phyloP scores from a whole-genome alignment of 1,139 yeast genomes.

The Debaryomyces psychrophilus region DNA sequence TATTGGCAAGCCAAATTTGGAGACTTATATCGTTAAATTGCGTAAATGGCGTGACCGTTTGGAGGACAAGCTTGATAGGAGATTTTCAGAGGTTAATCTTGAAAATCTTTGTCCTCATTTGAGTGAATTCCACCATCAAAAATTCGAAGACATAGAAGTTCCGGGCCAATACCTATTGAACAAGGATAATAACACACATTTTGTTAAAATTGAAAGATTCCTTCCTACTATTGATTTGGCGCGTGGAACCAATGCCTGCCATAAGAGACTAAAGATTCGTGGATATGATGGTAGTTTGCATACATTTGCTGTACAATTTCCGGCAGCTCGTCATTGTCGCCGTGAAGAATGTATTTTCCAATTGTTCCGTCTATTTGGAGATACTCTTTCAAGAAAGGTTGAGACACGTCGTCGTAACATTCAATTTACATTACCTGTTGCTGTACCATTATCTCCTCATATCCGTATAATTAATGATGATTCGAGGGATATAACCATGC shows the following conservation, averaged over 20 bases:
- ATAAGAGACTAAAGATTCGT: slow-evolving; percentile 83
- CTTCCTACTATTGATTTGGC: slow-evolving; percentile 86
- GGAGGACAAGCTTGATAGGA: slow-evolving; percentile 88
- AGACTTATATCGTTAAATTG: slow-evolving; percentile 78
- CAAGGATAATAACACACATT: slow-evolving; percentile 83
- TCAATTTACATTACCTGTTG: slow-evolving; percentile 85
- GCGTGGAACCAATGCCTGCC: slow-evolving; percentile 91
- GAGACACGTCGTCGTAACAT: slow-evolving; percentile 87
- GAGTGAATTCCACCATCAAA: slow-evolving; percentile 96
- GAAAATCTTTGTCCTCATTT: slow-evolving; percentile 94
- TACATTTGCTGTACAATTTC: slow-evolving; percentile 94
- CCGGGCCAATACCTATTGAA: slow-evolving; percentile 93
- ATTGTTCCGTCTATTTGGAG: slow-evolving; percentile 84
- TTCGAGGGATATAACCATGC: slow-evolving; percentile 75
- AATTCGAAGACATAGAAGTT: slow-evolving; percentile 94
- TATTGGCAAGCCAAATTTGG: slow-evolving; percentile 83
- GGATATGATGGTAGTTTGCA: slow-evolving; percentile 94
- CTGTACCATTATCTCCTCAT: slow-evolving; percentile 94
- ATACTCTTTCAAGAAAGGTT: slow-evolving; percentile 75
- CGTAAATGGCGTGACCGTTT: slow-evolving; percentile 92
- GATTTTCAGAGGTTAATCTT: slow-evolving; percentile 73
- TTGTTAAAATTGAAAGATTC: slow-evolving; percentile 90
- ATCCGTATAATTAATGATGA: slow-evolving; percentile 90
- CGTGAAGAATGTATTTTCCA: slow-evolving; percentile 95
- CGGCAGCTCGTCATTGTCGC: slow-evolving; percentile 96